phyloP scores from a whole-genome alignment of 306 rosid genomes.

The Sicyos baderoa region DNA sequence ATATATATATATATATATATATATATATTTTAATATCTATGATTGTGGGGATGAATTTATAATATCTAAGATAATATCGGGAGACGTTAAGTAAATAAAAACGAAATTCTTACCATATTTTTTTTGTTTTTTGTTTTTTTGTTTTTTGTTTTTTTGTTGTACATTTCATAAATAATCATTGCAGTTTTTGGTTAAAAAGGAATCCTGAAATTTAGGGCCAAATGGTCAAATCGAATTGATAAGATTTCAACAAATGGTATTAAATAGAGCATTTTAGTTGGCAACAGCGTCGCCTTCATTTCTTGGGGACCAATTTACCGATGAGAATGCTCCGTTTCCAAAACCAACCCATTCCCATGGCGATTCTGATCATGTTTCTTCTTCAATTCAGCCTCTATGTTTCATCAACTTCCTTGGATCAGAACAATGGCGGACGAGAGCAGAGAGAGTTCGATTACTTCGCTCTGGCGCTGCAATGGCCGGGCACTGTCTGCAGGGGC shows the following conservation, averaged over 20 bases:
- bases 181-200: too few relatives aligned
- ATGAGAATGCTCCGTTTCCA: neutral
- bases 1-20: too few relatives aligned
- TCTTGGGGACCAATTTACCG: neutral
- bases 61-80: too few relatives aligned
- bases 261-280: neutral
- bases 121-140: too few relatives aligned
- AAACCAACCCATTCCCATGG: neutral
- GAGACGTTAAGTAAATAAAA: too few relatives aligned
- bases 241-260: neutral
- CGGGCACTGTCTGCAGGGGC: slow-evolving; percentile 51
- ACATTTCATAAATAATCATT: too few relatives aligned
- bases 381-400: neutral
- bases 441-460: slow-evolving; percentile 91
- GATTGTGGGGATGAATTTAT: too few relatives aligned
- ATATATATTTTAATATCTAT: too few relatives aligned
- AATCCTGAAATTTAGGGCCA: neutral
- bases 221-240: neutral
- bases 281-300: neutral
- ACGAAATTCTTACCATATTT: too few relatives aligned
- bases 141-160: too few relatives aligned
- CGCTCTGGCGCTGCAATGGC: slow-evolving; percentile 77
- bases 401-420: neutral
- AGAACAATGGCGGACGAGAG: neutral
- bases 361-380: neutral